These are phyloP conservation scores for Xylaria sp. DNA, from an alignment of 2,329 filamentous ascomycete genomes.

Conservation along the genomic window DNA sequence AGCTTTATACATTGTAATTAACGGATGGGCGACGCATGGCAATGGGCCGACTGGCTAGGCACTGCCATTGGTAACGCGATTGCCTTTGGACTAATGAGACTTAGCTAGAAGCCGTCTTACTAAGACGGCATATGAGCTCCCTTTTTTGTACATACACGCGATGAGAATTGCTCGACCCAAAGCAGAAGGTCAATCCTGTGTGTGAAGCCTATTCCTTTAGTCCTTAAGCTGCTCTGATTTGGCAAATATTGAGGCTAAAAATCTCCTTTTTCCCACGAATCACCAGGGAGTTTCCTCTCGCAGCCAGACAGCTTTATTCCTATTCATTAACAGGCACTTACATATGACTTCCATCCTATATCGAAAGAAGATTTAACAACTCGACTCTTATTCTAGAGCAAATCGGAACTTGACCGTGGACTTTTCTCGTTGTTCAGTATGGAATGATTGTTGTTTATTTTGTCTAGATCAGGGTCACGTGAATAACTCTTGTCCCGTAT, in stretches of 20 bases:
- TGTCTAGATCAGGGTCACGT: background rate
- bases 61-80: background rate
- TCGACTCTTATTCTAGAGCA: too few species aligned
- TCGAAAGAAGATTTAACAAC: background rate
- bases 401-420: background rate
- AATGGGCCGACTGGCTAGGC: background rate
- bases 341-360: background rate
- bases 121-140: background rate
- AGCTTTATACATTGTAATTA: too few species aligned
- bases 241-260: background rate
- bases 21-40: background rate
- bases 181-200: background rate
- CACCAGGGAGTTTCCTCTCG: background rate
- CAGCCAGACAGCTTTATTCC: background rate
- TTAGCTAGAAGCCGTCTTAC: background rate
- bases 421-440: too few species aligned
- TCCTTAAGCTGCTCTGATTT: background rate
- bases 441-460: background rate
- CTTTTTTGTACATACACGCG: background rate
- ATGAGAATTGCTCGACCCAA: background rate
- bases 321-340: background rate
- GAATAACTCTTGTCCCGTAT: background rate
- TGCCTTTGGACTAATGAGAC: background rate
- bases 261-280: background rate
- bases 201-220: background rate